Evolutionary conservation across 2,329 filamentous ascomycete genomes (phyloP).

Genomic region (Pseudocercospora fijiensis): DNA sequence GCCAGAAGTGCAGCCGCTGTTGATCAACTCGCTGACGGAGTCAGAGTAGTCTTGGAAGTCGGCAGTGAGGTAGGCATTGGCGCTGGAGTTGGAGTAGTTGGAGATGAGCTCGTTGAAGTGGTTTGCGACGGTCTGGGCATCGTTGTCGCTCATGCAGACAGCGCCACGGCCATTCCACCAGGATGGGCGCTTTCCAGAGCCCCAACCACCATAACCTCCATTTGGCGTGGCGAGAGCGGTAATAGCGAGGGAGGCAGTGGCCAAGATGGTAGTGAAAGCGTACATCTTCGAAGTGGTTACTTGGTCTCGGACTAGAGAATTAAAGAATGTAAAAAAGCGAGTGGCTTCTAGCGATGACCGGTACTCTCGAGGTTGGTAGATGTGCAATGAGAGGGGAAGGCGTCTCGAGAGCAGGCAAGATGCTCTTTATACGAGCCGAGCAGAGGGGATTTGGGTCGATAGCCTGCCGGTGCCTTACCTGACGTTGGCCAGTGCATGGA

Average conservation of each 20-base stretch:
- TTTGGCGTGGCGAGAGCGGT: constrained; percentile 18
- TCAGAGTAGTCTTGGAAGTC: constrained; percentile 39
- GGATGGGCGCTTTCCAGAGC: constrained; percentile 20
- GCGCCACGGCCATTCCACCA: constrained; percentile 20
- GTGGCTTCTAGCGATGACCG: constrained; percentile 5
- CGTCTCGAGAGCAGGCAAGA: neutral
- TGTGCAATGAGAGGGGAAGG: constrained; percentile 4
- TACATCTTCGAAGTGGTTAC: constrained; percentile 25
- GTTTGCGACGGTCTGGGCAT: constrained; percentile 30
- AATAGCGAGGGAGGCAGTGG: constrained; percentile 15
- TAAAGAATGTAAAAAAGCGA: neutral
- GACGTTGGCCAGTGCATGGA: constrained; percentile 3
- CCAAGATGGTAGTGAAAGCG: constrained; percentile 24
- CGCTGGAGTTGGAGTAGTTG: constrained; percentile 34
- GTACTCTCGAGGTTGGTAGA: constrained; percentile 10
- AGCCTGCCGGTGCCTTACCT: neutral
- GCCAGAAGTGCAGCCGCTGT: constrained; percentile 34
- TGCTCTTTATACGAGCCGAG: constrained; percentile 11
- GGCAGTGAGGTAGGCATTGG: constrained; percentile 30
- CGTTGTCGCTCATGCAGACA: constrained; percentile 30
- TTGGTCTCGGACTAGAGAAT: constrained; percentile 9
- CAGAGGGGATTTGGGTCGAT: neutral
- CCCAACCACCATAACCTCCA: constrained; percentile 11
- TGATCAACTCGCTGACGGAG: constrained; percentile 38
- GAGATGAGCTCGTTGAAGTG: constrained; percentile 38